Conservation (phyloP, 768 basidiomycete genomes). For the Leccinum uliginosum region DNA sequence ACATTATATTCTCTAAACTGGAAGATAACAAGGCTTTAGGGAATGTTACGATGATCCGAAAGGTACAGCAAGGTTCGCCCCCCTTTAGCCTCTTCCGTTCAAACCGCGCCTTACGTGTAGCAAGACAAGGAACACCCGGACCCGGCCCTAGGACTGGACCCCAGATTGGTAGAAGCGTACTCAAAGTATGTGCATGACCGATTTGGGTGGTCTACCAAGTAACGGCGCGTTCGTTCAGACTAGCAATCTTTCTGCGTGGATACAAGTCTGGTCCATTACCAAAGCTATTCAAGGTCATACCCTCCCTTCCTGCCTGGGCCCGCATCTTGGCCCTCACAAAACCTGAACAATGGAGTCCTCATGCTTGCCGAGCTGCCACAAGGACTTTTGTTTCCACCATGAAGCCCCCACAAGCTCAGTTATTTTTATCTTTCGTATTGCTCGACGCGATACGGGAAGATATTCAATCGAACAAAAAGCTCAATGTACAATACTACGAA, state of each 20-base stretch:
- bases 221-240: constrained; percentile 43
- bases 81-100: not conserved
- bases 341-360: constrained; percentile 93
- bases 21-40: constrained; percentile 54
- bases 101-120: constrained; percentile 4
- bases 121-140: constrained; percentile 57
- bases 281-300: constrained; percentile 97
- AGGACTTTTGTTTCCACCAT: constrained; percentile 95
- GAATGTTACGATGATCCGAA: constrained; percentile 52
- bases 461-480: constrained; percentile 79
- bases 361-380: constrained; percentile 91
- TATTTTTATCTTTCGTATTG: constrained; percentile 89
- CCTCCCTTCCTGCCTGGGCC: constrained; percentile 93
- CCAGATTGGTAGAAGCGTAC: constrained; percentile 89
- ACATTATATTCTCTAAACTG: constrained; percentile 94
- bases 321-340: constrained; percentile 89
- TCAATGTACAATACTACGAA: constrained; percentile 92
- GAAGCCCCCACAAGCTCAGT: constrained; percentile 90
- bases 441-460: constrained; percentile 88
- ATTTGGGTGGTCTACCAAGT: not conserved
- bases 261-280: constrained; percentile 95
- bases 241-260: constrained; percentile 77
- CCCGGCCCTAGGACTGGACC: constrained; percentile 85
- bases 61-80: constrained; percentile 52
- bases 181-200: constrained; percentile 64